Percentiles rank a stretch among this genome's conserved stretches.
These are phyloP conservation scores for Earliella scabrosa DNA, from an alignment of 1,284 basidiomycete genomes.

Conservation along the genomic window DNA sequence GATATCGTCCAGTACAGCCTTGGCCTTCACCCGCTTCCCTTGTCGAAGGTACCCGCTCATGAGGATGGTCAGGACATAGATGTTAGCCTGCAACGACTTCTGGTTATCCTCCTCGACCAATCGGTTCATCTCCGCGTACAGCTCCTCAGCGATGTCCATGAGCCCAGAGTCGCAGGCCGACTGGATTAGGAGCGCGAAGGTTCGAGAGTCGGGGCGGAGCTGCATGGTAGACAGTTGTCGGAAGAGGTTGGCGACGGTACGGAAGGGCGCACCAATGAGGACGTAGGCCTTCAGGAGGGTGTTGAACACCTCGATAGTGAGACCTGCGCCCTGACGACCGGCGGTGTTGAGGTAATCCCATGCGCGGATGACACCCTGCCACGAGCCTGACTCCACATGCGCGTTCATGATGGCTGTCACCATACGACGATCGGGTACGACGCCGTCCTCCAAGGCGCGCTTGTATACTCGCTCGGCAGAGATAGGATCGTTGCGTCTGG, in stretches of 20 bases:
- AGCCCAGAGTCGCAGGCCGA: constrained; percentile 81
- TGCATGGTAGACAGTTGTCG: constrained; percentile 53
- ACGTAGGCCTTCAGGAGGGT: constrained; percentile 88
- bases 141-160: constrained; percentile 68
- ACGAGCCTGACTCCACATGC: constrained; percentile 83
- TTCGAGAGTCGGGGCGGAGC: constrained; percentile 62
- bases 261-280: constrained; percentile 78
- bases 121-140: constrained; percentile 73
- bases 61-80: constrained; percentile 82
- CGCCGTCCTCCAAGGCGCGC: constrained; percentile 61
- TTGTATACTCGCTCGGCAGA: constrained; percentile 74
- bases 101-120: constrained; percentile 38
- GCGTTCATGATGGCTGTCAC: constrained; percentile 82
- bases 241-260: constrained; percentile 70
- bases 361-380: constrained; percentile 71
- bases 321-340: constrained; percentile 39
- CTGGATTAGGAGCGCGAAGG: constrained; percentile 83
- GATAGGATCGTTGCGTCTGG: constrained; percentile 65
- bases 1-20: constrained; percentile 80
- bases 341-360: constrained; percentile 70
- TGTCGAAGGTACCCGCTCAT: constrained; percentile 78
- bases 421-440: constrained; percentile 68
- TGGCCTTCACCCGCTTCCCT: constrained; percentile 62
- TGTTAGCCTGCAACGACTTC: constrained; percentile 49
- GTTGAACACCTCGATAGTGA: constrained; percentile 70